Conservation (phyloP, 202 grass and related monocot species). For the Dendrocalamus latiflorus region DNA sequence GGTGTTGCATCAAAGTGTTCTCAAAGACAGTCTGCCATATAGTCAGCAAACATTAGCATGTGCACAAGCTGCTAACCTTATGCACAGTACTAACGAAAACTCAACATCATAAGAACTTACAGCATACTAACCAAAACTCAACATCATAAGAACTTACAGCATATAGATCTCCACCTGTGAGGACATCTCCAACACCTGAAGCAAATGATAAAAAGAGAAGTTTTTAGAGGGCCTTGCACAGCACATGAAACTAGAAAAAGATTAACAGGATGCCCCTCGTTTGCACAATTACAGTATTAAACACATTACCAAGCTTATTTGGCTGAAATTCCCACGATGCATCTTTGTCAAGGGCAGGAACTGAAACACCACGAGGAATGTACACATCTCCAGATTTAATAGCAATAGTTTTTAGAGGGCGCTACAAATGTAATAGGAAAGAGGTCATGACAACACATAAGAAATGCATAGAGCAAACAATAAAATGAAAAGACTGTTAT, state of each 20-base stretch:
- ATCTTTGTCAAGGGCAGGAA: slow-evolving; percentile 96
- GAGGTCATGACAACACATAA: too few species aligned
- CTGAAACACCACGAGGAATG: slow-evolving; percentile 89
- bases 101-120: too few species aligned
- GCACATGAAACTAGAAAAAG: not conserved
- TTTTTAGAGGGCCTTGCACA: not conserved
- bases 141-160: slow-evolving; percentile 88
- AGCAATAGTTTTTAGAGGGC: too few species aligned
- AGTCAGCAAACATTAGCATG: slow-evolving; percentile 20
- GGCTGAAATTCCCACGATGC: slow-evolving; percentile 70
- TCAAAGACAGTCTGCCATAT: slow-evolving; percentile 65
- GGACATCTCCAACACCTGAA: slow-evolving; percentile 70
- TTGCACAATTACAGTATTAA: not conserved
- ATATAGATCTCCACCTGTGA: slow-evolving; percentile 79
- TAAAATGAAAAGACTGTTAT: too few species aligned
- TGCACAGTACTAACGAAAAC: too few species aligned
- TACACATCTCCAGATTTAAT: slow-evolving; percentile 87
- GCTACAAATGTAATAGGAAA: too few species aligned
- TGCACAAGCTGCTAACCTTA: too few species aligned
- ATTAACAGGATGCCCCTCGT: not conserved
- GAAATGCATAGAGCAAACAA: too few species aligned
- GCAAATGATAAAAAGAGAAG: slow-evolving; percentile 18
- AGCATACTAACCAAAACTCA: too few species aligned
- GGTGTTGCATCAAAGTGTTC: slow-evolving; percentile 75
- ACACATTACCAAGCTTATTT: slow-evolving; percentile 52